These are phyloP conservation scores for Yamadazyma kitorensis DNA, from an alignment of 805 yeast species.

Conservation along the genomic window DNA sequence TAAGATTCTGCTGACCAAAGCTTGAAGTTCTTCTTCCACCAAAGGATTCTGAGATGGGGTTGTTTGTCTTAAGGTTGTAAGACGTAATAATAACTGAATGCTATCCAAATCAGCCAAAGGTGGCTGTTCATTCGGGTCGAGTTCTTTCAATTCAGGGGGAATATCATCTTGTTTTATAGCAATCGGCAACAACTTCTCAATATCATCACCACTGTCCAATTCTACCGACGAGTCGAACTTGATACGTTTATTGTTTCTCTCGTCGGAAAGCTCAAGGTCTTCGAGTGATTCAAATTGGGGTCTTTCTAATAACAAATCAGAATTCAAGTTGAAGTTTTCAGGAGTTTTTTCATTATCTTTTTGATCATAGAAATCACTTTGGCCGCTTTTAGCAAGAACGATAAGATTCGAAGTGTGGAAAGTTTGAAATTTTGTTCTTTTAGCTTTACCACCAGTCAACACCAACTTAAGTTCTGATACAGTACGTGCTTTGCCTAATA, in stretches of 20 bases:
- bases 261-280: constrained; percentile 33
- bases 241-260: constrained; percentile 35
- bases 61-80: constrained; percentile 60
- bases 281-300: constrained; percentile 67
- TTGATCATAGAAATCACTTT: constrained; percentile 18
- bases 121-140: constrained; percentile 87
- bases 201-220: constrained; percentile 18
- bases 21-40: constrained; percentile 78
- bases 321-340: constrained; percentile 60
- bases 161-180: constrained; percentile 61
- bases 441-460: constrained; percentile 86
- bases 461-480: constrained; percentile 60
- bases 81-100: constrained; percentile 68
- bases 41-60: constrained; percentile 70
- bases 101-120: constrained; percentile 64
- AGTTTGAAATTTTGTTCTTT: constrained; percentile 79
- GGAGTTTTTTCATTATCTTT: constrained; percentile 31
- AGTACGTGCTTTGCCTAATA: constrained; percentile 53
- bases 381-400: constrained; percentile 62
- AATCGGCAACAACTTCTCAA: constrained; percentile 53
- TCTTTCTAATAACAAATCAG: constrained; percentile 74
- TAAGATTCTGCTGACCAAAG: constrained; percentile 70
- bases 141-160: constrained; percentile 46
- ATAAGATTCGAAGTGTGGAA: constrained; percentile 70
- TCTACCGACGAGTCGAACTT: constrained; percentile 35